Conservation (phyloP, 805 yeast genomes). For the Kodamaea neixiangensis region DNA sequence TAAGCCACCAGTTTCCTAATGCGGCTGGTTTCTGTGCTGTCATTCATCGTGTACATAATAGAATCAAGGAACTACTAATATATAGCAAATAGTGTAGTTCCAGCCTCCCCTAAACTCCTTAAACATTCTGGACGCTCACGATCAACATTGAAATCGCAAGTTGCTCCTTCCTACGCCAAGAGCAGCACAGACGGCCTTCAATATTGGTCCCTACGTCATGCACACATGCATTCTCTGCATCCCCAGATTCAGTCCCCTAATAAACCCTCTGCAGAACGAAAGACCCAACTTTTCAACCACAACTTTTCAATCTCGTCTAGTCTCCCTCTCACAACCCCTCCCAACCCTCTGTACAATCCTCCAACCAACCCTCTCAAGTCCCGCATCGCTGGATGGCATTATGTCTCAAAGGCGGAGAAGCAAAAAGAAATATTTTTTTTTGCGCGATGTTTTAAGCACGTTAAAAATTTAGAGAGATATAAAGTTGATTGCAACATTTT, state of each 20-base stretch:
- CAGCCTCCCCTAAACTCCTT: too few species aligned
- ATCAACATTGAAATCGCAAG: too few species aligned
- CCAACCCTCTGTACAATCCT: background rate
- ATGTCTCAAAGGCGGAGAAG: background rate
- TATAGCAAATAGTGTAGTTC: background rate
- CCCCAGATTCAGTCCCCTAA: too few species aligned
- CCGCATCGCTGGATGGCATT: background rate
- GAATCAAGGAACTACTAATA: too few species aligned
- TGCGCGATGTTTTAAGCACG: background rate
- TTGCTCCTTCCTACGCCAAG: too few species aligned
- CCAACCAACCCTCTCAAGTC: background rate
- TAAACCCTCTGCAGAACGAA: too few species aligned
- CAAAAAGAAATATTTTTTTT: background rate
- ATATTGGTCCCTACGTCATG: too few species aligned
- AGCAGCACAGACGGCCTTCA: too few species aligned
- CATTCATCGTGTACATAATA: background rate
- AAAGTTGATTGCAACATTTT: background rate
- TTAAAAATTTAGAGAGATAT: background rate
- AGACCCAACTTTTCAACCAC: too few species aligned
- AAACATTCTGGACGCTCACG: too few species aligned
- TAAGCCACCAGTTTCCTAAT: background rate
- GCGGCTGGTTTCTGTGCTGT: background rate
- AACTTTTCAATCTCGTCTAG: too few species aligned
- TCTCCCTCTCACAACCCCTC: background rate
- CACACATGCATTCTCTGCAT: too few species aligned